Percentiles rank a stretch among this genome's conserved stretches.
Conservation (phyloP, 1,139 yeast species). For the Debaryomyces sp. region DNA sequence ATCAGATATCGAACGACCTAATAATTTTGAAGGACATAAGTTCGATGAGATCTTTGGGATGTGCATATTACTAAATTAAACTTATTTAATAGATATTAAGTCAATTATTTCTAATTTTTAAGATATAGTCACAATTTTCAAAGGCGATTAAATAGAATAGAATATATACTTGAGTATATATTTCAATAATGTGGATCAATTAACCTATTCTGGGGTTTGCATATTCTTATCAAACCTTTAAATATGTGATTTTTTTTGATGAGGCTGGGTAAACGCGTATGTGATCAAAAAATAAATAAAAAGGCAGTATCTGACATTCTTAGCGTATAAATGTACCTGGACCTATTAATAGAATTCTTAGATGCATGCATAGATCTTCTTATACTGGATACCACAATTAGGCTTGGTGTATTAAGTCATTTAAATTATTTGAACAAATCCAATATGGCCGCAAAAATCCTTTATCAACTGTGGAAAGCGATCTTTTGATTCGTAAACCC, state of each 20-base stretch:
- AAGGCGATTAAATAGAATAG: neutral
- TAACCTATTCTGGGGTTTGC: neutral
- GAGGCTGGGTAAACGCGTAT: conserved; percentile 9
- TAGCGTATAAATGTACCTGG: neutral
- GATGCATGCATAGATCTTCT: neutral
- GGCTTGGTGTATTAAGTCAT: conserved; percentile 4
- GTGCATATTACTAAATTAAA: neutral
- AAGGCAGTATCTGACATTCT: conserved; percentile 1
- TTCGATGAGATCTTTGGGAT: conserved; percentile 2
- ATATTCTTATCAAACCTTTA: conserved; percentile 6
- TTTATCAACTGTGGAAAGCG: conserved; percentile 4
- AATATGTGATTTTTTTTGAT: neutral
- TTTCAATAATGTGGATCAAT: neutral
- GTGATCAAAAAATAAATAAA: neutral
- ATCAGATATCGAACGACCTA: conserved; percentile 13
- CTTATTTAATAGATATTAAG: neutral
- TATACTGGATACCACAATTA: neutral
- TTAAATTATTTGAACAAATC: conserved; percentile 11
- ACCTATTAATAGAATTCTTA: neutral
- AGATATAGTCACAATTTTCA: neutral
- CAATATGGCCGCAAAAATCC: conserved; percentile 13
- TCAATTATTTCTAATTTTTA: neutral
- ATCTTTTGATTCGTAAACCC: conserved; percentile 8
- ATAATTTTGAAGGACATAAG: conserved; percentile 8
- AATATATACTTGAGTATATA: neutral